Evolutionary conservation across 2,329 filamentous ascomycete species (phyloP), one percentile per base, ranked within the genome.

Genomic region (Penicillium janthinellum): DNA sequence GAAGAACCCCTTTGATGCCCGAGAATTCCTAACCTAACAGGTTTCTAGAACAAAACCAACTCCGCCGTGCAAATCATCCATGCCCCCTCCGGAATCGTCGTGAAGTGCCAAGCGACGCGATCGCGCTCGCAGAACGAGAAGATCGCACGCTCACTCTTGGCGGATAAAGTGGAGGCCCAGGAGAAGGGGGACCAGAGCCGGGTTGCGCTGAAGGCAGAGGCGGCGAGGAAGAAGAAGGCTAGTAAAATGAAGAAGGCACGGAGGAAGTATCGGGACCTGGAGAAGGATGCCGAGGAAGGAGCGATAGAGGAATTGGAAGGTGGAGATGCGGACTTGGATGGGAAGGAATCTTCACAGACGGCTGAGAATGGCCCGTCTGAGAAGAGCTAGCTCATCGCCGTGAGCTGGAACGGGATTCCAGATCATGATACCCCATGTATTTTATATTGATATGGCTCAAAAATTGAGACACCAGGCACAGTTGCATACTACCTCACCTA

Each of bases 41-140:
- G 20, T 20, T 20, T 20, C 20, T n/a, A 81, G 89, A 99, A 99
- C 79, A 99, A 99, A 86, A 99, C 95, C 28, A 92, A 88, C 65
- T 97, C 91, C 0, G 94, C 94, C 39, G 94, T 97, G 2, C 95
- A 99, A 75, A 83, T 99, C 38, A 95, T 89, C 67, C 95, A 99
- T 76, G 79, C 90, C 15, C 92, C 94, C 5, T 96, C 93, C 0
- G 94, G 94, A 62, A 87, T 97, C 55, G 93, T 98, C 14, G 86
- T 99, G 64, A 99, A 99, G 79, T 94, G 87, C 57, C 95, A 99
- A 78, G 92, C 89, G 20, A 98, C 95, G 8, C 88, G 95, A 50
- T 96, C 91, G 1, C 87, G 92, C 17, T 85, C 85, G 58, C 90
- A 96, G 77, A 99, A 99, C 75, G 86, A 93, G 64, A 93, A 90